Percentiles rank a stretch among this genome's conserved stretches.
Conservation (phyloP, 1,284 basidiomycete species). For the Tylopilus sp. region DNA sequence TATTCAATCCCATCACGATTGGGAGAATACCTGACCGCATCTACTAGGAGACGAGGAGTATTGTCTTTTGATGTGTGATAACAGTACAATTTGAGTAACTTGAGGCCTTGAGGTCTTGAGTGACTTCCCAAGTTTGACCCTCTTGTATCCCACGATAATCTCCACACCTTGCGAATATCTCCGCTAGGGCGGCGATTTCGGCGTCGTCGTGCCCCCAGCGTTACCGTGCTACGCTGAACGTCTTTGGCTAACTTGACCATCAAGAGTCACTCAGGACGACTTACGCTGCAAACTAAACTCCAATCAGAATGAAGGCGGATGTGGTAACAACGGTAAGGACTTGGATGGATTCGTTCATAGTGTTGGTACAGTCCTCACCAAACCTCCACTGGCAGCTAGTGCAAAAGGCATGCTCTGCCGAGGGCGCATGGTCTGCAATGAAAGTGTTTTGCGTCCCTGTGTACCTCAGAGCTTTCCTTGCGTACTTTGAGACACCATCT, state of each 20-base stretch:
- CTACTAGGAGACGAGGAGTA: too few species aligned
- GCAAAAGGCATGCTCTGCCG: constrained; percentile 22
- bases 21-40: constrained; percentile 42
- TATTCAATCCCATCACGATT: constrained; percentile 28
- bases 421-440: constrained; percentile 20
- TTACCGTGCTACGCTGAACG: background rate
- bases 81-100: constrained; percentile 8
- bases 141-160: too few species aligned
- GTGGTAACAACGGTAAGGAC: constrained; percentile 25
- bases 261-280: too few species aligned
- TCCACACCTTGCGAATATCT: background rate
- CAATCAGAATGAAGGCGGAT: constrained; percentile 4
- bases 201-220: background rate
- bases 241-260: background rate
- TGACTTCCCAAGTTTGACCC: too few species aligned
- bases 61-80: too few species aligned
- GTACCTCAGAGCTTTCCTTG: constrained; percentile 26
- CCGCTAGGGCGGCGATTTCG: background rate
- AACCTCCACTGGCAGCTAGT: constrained; percentile 10
- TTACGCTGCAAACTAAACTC: background rate
- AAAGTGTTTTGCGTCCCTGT: constrained; percentile 28
- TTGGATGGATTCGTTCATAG: constrained; percentile 5
- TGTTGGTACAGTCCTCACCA: constrained; percentile 12
- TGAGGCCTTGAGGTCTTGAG: constrained; percentile 15
- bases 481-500: constrained; percentile 20